Conservation (phyloP, 768 basidiomycete species). For the Calvatia gigantea region DNA sequence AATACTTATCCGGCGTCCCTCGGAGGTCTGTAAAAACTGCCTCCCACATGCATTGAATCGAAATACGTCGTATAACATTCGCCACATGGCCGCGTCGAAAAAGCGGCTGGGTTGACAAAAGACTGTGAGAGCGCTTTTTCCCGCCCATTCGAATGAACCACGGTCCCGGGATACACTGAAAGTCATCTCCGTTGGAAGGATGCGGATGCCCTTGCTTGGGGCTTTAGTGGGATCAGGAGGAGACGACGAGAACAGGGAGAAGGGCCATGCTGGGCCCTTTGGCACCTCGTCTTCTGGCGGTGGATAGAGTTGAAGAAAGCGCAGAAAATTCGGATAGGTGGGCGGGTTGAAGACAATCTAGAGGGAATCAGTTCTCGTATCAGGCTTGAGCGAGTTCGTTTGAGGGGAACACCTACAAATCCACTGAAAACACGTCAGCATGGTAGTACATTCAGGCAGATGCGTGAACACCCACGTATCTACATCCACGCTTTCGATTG, state of each 20-base stretch:
- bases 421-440: conserved; percentile 34
- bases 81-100: conserved; percentile 64
- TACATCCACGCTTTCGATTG: conserved; percentile 43
- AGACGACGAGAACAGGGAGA: conserved; percentile 11
- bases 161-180: conserved; percentile 72
- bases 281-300: neutral
- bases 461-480: conserved; percentile 56
- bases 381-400: neutral
- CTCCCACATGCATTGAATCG: conserved; percentile 71
- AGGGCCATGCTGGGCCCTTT: conserved; percentile 2
- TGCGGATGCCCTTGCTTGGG: conserved; percentile 34
- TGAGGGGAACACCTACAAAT: conserved; percentile 47
- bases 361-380: neutral
- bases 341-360: conserved; percentile 76
- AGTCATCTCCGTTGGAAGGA: conserved; percentile 69
- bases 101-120: conserved; percentile 67
- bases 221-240: neutral
- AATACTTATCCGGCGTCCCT: conserved; percentile 44
- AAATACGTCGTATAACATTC: conserved; percentile 66
- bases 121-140: conserved; percentile 53
- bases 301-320: conserved; percentile 50
- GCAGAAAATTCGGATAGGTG: conserved; percentile 78
- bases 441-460: neutral
- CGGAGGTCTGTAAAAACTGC: conserved; percentile 34
- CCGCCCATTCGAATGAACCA: conserved; percentile 77